Conservation (phyloP, 225 moss, liverwort and hornwort species). For the Pseudoscleropodium purum region DNA sequence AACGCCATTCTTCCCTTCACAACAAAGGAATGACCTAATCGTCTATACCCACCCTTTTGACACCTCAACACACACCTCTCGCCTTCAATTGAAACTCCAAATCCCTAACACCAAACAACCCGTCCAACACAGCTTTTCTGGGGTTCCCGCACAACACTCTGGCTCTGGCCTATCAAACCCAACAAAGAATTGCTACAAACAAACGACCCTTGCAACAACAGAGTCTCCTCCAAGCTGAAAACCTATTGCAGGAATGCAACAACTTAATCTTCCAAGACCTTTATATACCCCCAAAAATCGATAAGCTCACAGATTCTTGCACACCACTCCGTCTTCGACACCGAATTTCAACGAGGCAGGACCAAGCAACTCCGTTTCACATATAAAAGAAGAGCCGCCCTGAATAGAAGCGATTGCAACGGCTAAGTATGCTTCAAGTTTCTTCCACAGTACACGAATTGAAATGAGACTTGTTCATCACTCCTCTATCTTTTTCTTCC, state of each 20-base stretch:
- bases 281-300: background rate
- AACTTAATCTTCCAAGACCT: background rate
- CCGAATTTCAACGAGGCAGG: background rate
- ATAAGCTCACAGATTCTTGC: background rate
- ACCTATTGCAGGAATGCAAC: background rate
- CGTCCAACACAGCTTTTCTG: background rate
- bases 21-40: background rate
- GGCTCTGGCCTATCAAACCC: background rate
- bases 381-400: too few species aligned
- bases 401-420: background rate
- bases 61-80: background rate
- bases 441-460: background rate
- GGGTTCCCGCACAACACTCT: background rate
- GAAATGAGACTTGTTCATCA: background rate
- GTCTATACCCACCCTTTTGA: background rate
- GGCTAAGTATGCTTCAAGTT: background rate
- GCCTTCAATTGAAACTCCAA: background rate
- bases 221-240: background rate
- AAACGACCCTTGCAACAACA: background rate
- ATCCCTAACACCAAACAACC: background rate
- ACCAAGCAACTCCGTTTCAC: background rate
- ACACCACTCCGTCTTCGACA: background rate
- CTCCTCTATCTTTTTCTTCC: background rate
- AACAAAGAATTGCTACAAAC: background rate
- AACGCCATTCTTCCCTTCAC: slow-evolving; percentile 7